Evolutionary conservation across 208 protist genomes (phyloP), one percentile per base, ranked within the genome.

Genomic region (Crithidia acanthocephali): DNA sequence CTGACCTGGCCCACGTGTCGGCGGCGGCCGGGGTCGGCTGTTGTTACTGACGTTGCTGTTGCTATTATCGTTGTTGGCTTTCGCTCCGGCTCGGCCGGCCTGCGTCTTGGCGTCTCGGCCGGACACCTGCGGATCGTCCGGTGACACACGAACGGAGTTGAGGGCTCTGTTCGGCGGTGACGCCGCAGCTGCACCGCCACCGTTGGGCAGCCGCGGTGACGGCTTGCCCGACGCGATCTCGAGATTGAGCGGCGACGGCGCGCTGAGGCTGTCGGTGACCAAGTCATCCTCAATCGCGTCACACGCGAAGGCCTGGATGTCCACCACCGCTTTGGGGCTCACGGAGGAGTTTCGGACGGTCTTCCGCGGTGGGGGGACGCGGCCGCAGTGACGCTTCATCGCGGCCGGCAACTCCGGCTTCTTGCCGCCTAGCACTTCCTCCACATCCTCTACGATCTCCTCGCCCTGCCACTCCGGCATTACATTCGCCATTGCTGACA

Each of bases 371-470:
- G 44, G 78, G 15, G 83, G 83, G 2, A 73, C 15, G 27, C 76
- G 76, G 16, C 69, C 58, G 53, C 70, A 63, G 10, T 58, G 76
- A n/a, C 67, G 55, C 51, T 58, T 30, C 16, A 45, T 2, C 2
- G 37, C 30, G 1, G 67, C 50, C 10, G 53, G 28, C 20, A 83
- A 9, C 30, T 74, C 62, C 4, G 59, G 67, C 28, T 68, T 44
- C 25, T 57, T 69, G n/a, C 65, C 73, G n/a, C 59, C 65, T 0
- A 88, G 37, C 20, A 79, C 82, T 10, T 88, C 83, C 30, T 56
- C 70, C 2, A 88, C 70, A 48, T 80, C 63, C 57, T 88, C 83
- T 18, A 79, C 62, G 32, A 88, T 85, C 44, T 83, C 79, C n/a
- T 69, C 72, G 4, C 42, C 62, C 22, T 51, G 35, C 72, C 70